phyloP scores from a whole-genome alignment of 2,329 filamentous ascomycete genomes.

The Calycina herbarum region DNA sequence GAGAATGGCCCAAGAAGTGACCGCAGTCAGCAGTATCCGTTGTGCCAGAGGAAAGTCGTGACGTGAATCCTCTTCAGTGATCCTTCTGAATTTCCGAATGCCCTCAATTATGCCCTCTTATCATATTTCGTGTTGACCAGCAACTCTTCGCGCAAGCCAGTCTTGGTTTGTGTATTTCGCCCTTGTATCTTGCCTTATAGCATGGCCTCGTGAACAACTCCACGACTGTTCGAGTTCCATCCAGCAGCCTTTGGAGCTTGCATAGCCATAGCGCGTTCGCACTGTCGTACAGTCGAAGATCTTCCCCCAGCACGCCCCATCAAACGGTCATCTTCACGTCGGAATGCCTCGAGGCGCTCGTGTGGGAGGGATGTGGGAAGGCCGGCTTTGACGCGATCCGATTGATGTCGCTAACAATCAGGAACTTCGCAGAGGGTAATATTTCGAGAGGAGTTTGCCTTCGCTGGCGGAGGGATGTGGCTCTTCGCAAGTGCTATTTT shows the following conservation, averaged over 20 bases:
- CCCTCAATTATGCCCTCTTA: background rate
- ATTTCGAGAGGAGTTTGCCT: no score
- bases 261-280: background rate
- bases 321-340: background rate
- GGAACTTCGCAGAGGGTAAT: no score
- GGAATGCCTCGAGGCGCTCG: no score
- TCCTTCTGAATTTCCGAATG: background rate
- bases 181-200: background rate
- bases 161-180: background rate
- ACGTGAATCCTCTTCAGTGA: background rate
- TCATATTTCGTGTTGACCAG: background rate
- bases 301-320: background rate
- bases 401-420: no score
- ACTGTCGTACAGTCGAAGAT: conserved; percentile 4
- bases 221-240: background rate
- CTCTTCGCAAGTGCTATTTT: no score
- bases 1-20: background rate
- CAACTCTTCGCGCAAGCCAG: background rate
- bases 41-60: background rate
- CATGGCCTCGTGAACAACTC: background rate
- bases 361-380: no score
- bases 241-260: background rate
- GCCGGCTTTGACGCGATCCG: no score
- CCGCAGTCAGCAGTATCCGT: background rate
- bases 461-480: no score